These are phyloP conservation scores for Casuarina cunninghamiana DNA, from an alignment of 306 rosid genomes.

Conservation along the genomic window DNA sequence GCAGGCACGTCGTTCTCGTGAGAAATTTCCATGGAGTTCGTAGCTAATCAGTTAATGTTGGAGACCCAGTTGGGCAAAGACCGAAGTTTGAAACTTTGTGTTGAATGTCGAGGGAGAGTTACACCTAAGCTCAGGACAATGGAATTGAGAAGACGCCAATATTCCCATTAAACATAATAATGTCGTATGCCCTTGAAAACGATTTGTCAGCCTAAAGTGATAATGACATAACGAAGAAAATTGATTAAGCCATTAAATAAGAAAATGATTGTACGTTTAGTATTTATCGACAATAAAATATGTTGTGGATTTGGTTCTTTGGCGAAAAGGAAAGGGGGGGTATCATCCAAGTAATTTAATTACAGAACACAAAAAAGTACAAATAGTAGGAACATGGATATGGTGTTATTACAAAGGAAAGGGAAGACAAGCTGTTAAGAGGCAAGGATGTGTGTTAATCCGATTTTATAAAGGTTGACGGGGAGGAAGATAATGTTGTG, in stretches of 20 bases:
- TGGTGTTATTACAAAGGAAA: slow-evolving; percentile 15
- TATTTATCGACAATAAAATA: background rate
- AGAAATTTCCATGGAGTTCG: background rate
- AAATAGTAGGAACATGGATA: background rate
- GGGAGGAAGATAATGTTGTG: slow-evolving; percentile 35
- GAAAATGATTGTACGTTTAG: background rate
- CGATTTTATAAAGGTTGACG: background rate
- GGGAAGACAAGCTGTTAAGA: background rate
- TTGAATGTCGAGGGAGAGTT: background rate
- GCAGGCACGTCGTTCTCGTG: background rate
- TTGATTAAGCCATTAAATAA: background rate
- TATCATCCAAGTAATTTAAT: background rate
- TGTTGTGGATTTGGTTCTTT: background rate
- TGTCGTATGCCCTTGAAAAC: background rate
- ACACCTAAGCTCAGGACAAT: background rate
- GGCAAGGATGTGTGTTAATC: slow-evolving; percentile 13
- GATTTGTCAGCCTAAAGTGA: background rate
- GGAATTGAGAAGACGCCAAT: background rate
- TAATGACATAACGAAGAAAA: background rate
- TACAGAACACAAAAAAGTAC: background rate
- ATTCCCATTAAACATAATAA: no score
- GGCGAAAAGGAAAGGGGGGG: background rate
- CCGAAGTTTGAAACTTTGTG: background rate
- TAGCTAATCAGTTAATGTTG: background rate
- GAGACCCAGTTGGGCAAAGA: background rate